Evolutionary conservation across 176 grass and related monocot species (phyloP).

Genomic region (Urochloa ruziziensis): DNA sequence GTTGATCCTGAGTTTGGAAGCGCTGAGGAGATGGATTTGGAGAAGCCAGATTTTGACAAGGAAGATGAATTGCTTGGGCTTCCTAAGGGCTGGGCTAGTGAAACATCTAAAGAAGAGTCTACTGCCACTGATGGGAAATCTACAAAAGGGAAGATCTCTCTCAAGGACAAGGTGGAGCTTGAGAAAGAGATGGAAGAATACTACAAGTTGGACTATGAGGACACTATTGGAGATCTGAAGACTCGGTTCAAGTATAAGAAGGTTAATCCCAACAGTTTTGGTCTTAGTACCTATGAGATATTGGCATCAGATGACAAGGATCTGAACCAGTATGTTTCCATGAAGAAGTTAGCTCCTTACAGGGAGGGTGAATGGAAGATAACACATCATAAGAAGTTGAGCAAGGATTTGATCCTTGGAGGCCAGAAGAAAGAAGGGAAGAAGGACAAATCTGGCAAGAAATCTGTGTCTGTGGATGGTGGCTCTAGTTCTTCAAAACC

Average conservation of each 20-base stretch:
- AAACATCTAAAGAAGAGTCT: constrained; percentile 40
- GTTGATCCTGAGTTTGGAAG: constrained; percentile 69
- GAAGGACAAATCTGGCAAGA: constrained; percentile 51
- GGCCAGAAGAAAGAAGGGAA: constrained; percentile 50
- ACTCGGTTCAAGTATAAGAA: constrained; percentile 87
- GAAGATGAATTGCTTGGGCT: constrained; percentile 88
- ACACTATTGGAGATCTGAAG: constrained; percentile 89
- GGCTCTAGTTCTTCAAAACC: constrained; percentile 36
- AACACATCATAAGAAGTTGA: constrained; percentile 65
- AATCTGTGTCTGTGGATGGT: constrained; percentile 23
- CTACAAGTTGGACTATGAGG: constrained; percentile 92
- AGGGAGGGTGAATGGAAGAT: constrained; percentile 80
- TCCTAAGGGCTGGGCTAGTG: constrained; percentile 49
- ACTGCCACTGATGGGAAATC: constrained; percentile 29
- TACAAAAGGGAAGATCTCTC: constrained; percentile 60
- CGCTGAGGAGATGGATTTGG: constrained; percentile 53
- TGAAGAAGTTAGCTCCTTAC: constrained; percentile 93
- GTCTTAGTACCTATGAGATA: constrained; percentile 58
- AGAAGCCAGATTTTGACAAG: constrained; percentile 82
- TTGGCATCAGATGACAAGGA: constrained; percentile 62
- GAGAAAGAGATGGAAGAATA: constrained; percentile 97
- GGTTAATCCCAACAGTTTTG: constrained; percentile 67
- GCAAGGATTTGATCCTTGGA: constrained; percentile 68
- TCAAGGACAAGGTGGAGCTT: constrained; percentile 81
- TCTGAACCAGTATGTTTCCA: constrained; percentile 89